A percentile compares a stretch with the other conserved stretches of the same genome.
Evolutionary conservation across 306 rosid genomes (phyloP).

Genomic region (barrel medic (Medicago truncatula)): DNA sequence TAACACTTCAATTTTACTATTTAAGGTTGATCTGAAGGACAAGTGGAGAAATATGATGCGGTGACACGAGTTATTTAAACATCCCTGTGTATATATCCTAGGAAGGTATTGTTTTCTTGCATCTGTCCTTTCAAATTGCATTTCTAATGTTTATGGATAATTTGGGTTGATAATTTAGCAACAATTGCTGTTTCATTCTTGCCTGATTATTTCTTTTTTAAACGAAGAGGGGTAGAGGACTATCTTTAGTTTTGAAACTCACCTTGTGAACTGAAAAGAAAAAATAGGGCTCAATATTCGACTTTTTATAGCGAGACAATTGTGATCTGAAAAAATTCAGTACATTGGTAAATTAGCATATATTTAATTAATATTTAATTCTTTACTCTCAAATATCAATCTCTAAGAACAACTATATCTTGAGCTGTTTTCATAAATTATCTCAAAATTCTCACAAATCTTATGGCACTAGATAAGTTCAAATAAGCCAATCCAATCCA

Average conservation of each 20-base stretch:
- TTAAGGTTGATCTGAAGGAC: constrained; percentile 91
- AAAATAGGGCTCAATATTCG: background rate
- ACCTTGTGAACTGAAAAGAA: constrained; percentile 4
- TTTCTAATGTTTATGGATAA: constrained; percentile 12
- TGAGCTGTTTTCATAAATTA: too few species aligned
- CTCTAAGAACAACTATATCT: too few species aligned
- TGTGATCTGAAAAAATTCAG: background rate
- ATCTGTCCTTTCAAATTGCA: background rate
- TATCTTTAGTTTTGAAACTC: constrained; percentile 12
- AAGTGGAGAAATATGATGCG: constrained; percentile 85
- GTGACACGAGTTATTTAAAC: constrained; percentile 23
- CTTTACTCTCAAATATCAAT: background rate
- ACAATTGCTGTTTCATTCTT: constrained; percentile 16
- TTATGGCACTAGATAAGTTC: too few species aligned
- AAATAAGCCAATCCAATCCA: too few species aligned
- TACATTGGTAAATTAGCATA: background rate
- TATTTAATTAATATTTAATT: background rate
- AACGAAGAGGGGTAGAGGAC: background rate
- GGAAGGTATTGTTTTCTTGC: constrained; percentile 37
- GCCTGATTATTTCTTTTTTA: constrained; percentile 25
- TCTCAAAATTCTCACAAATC: too few species aligned
- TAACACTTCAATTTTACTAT: constrained; percentile 21
- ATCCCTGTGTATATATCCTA: constrained; percentile 22
- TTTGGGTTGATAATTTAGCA: constrained; percentile 10
- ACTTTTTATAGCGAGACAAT: background rate